Evolutionary conservation across 129 eudicot genomes (phyloP).

Genomic region (Heracleum sosnowskyi): DNA sequence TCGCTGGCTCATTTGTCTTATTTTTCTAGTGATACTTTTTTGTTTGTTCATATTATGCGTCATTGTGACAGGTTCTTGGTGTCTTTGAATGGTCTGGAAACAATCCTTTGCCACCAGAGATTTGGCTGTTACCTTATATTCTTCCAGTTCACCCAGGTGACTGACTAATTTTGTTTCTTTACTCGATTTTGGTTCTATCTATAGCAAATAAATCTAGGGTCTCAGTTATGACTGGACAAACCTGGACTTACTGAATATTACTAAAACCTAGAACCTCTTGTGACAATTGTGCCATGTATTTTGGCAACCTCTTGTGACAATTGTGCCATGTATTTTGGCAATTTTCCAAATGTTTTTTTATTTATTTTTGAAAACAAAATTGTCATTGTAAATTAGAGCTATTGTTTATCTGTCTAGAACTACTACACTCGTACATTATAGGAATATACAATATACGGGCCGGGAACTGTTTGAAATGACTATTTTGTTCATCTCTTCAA

Average conservation of each 20-base stretch:
- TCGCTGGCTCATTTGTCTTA: background rate
- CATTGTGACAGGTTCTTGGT: slow-evolving; percentile 65
- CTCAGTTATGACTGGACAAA: background rate
- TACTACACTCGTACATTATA: background rate
- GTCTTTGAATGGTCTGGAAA: slow-evolving; percentile 92
- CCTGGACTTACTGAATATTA: background rate
- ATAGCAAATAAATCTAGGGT: background rate
- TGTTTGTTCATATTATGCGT: slow-evolving; percentile 10
- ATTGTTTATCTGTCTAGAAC: background rate
- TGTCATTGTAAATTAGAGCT: background rate
- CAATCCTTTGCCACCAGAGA: slow-evolving; percentile 93
- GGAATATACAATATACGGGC: background rate
- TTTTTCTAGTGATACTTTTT: background rate
- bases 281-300: background rate
- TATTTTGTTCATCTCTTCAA: background rate
- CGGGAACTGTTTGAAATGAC: background rate
- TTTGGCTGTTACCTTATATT: slow-evolving; percentile 72
- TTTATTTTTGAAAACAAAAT: background rate
- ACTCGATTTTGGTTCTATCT: background rate
- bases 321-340: background rate
- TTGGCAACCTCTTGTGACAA: background rate
- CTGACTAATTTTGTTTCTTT: background rate
- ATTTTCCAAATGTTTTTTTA: background rate
- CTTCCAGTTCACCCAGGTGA: slow-evolving; percentile 91
- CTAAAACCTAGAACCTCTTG: background rate